phyloP scores from a whole-genome alignment of 208 protist species.

The Leishmania lainsoni region DNA sequence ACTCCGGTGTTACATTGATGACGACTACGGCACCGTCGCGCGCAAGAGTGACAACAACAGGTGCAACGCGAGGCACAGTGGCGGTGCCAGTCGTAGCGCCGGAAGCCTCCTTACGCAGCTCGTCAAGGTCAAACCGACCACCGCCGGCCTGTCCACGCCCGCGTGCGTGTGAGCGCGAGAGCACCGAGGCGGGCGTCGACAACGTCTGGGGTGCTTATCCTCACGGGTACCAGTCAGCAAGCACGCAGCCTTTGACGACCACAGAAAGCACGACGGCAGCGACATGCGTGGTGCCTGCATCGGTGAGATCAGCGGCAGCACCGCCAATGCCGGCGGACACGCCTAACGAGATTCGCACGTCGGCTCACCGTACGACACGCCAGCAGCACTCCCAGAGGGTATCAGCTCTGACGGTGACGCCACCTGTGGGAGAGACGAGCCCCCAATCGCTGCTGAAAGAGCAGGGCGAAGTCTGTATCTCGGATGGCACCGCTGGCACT shows the following conservation, averaged over 20 bases:
- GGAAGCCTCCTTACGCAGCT: background rate
- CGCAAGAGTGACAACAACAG: background rate
- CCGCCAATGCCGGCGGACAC: background rate
- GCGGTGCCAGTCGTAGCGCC: background rate
- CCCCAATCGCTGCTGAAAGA: background rate
- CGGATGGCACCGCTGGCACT: background rate
- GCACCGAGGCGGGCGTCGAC: background rate
- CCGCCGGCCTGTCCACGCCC: background rate
- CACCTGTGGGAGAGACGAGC: background rate
- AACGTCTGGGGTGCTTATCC: background rate
- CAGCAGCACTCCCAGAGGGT: background rate
- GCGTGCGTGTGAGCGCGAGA: background rate
- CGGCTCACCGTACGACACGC: background rate
- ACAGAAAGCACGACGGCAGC: background rate
- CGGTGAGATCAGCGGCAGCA: background rate
- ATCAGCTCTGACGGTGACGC: background rate
- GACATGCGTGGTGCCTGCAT: background rate
- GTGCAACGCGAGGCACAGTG: background rate
- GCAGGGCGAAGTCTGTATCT: background rate
- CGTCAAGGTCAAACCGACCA: background rate
- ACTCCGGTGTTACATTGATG: background rate
- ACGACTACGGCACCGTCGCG: background rate
- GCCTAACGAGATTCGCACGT: background rate
- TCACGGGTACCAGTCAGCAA: background rate
- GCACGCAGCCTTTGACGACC: background rate